Base-by-base conservation (phyloP, 1,284 basidiomycete genomes). In the Cryptococcus sp. region DNA sequence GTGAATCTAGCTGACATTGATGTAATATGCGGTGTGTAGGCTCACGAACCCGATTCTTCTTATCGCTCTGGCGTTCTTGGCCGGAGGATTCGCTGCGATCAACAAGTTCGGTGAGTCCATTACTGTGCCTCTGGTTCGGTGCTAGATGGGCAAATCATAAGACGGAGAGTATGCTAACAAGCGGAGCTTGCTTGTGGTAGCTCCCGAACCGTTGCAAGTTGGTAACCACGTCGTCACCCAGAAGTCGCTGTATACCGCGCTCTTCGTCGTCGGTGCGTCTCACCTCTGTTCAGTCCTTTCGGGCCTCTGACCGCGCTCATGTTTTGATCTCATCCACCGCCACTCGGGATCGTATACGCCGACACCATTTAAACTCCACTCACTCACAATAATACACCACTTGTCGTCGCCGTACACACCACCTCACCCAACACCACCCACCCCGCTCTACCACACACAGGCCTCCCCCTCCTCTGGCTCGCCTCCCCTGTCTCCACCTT, bases 71-170 rank as follows among this genome's bases (percentile, higher is more conserved):
- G 82, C 79, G 38, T 92, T 98, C 82, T 85, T 98, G 64, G 85
- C 92, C 61, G 90, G 91, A 46, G 94, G 95, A 2, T 98, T 97
- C 78, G 79, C 84, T 38, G 83, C 84, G 44, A 94, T 98, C 80
- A 95, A 94, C 80, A 86, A 82, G 68, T 96, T 88, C 65, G 91
- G 91, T 92, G 62, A 70, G 88, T 80, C 40, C 15, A 21, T 50
- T 45, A 38, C 18, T 39, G 18, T 20, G n/a, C n/a, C n/a, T n/a
- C n/a, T n/a, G n/a, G n/a, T n/a, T n/a, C n/a, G n/a, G n/a, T n/a
- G n/a, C n/a, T n/a, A n/a, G n/a, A n/a, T n/a, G n/a, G n/a, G n/a
- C n/a, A n/a, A n/a, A n/a, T n/a, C n/a, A n/a, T n/a, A n/a, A n/a
- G n/a, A n/a, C n/a, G n/a, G n/a, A n/a, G n/a, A n/a, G 11, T 23